Evolutionary conservation across 2,329 filamentous ascomycete genomes (phyloP), one percentile per base, ranked within the genome.

Genomic region (Aspergillus alliaceus): DNA sequence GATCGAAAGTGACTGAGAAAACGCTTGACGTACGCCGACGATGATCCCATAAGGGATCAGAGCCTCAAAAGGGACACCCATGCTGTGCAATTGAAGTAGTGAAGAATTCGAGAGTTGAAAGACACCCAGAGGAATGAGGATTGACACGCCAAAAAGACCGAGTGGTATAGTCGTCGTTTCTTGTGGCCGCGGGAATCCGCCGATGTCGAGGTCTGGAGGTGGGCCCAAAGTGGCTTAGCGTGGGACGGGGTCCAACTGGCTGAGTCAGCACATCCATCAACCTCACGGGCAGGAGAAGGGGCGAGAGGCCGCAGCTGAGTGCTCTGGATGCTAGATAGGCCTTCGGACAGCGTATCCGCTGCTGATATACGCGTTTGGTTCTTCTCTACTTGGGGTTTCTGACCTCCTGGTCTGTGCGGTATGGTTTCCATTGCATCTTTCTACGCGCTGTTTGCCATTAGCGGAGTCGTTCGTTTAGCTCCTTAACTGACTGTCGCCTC

Each of bases 1-100:
- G 40, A 48, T 24, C 27, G 39, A 18, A 39, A 46, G 32, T 44
- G 29, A 32, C 20, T 24, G 48, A 40, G 37, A 35, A 42, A 52
- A 35, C 31, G 15, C 27, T 47, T n/a, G 49, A 76, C 83, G 60
- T 82, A 87, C 84, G 70, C 74, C 80, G 54, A 85, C 75, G 75
- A 86, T 85, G 70, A 88, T 83, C 65, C 79, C 85, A 71, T 87
- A 87, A 49, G 85, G 85, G 66, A 88, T 70, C 64, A 88, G 74
- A 64, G 85, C 82, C 77, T 88, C 86, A 72, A 88, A 88, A 44
- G 86, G 86, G 61, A 88, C 83, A 74, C 84, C 84, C 86, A 87
- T 87, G 63, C 62, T 64, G 63, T 56, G 47, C 24, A 51, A 47
- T 59, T 47, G 50, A 22, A 35, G 32, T 48, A 58, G 64, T 61